Base-by-base conservation (phyloP, 257 asterid species). In the Handroanthus guayacan region DNA sequence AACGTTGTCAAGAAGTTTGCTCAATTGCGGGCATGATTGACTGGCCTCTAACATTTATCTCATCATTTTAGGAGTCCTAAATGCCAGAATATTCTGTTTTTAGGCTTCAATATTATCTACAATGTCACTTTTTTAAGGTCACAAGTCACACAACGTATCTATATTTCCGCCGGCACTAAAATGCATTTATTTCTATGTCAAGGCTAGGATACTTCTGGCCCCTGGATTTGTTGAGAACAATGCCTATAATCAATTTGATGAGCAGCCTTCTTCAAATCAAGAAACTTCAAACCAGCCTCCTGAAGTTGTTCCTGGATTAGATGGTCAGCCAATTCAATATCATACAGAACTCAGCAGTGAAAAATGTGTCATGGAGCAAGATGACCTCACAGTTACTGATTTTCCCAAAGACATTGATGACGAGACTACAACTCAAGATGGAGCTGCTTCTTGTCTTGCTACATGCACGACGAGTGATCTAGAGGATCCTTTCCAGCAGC, bases 151-250 rank as follows among this genome's bases (percentile, higher is more conserved):
- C 66, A 50, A 25, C 44, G 61, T 31, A 43, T 74, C 69, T 50
- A 48, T 48, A 39, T 48, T 71, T 76, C 38, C 56, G 37, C 50
- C 11, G 73, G 41, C 67, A 25, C 63, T 69, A 69, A 83, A 48
- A 20, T 63, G 6, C 39, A 3, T 62, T 43, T 61, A 4, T 73
- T 62, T 67, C 58, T 67, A 18, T 62, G 8, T 62, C 62, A 89
- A 95, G 99, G 99, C 99, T 62, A 95, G 99, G 86, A 93, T 88
- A 79, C 96, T 93, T 68, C 85, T 90, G 37, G 85, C 86, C 17
- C 89, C 94, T 62, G 94, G 88, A 52, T 84, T 83, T 77, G 81
- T 80, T 36, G 88, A 83, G 41, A 74, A 78, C 38, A 86, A 70
- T 55, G 83, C 79, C 16, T 74, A 87, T 70, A 75, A 72, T 51